Base-by-base conservation (phyloP, 2,329 filamentous ascomycete species). In the Pseudocercospora fijiensis region DNA sequence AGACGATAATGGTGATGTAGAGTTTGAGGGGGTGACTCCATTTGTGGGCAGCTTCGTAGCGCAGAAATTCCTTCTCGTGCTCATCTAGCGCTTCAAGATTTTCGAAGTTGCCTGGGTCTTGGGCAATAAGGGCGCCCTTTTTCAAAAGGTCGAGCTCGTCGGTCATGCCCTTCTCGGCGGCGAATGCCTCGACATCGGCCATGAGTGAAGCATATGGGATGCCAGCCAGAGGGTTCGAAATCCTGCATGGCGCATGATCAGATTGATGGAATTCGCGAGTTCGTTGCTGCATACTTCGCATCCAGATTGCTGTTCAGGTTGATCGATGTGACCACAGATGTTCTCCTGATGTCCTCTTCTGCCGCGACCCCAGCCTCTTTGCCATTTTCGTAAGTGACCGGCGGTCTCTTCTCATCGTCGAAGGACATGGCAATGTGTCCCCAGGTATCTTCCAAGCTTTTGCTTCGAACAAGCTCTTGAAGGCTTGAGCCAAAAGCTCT, bases 161-260 rank as follows among this genome's bases (percentile, higher is more conserved):
- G 5, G 63, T 67, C 45, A 84, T 69, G 13, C 76, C 73, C 63
- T 79, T 72, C 37, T 79, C 63, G 22, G 83, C 78, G 49, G 83
- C 84, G 71, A 87, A 88, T 0, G 76, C 72, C 49, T 84, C 79
- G 1, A 88, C 86, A 64, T 85, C 79, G 20, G 76, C 73, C 43
- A 88, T 73, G 13, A 89, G 80, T 58, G 82, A 75, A 0, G 83
- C 78, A 27, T 81, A 79, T 1, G 82, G 78, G 7, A 88, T 79
- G 0, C 81, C 83, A 1, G 78, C 81, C 2, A 89, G 77, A 10
- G 83, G 83, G 45, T 88, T 88, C 60, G 81, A 78, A 60, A 85
- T 67, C 60, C 69, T 73, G 58, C 43, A 20, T 57, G 16, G n/a
- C 52, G 24, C 33, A 30, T 26, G 9, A 6, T 26, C 26, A 41